Evolutionary conservation across 2,329 filamentous ascomycete species (phyloP), one percentile per base, ranked within the genome.

Genomic region (Calycina herbarum): DNA sequence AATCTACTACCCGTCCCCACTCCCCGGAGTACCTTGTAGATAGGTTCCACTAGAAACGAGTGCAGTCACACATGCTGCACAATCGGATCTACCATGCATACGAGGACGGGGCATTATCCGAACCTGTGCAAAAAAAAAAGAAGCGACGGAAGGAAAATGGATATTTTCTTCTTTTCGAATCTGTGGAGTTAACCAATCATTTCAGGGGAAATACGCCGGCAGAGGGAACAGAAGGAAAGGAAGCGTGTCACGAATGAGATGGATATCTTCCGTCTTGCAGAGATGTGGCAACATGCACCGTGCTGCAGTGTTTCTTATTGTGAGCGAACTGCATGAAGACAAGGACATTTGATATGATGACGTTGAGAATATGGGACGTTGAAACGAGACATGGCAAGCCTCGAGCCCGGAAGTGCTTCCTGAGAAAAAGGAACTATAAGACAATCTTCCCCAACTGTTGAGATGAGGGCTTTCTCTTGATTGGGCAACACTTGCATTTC

Each of bases 11-110:
- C 48, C 20, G 10, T 40, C 38, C 38, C 38, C 38, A 40, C 38
- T 17, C n/a, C 45, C 8, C n/a, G n/a, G 45, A 51, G 45, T 10
- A 51, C 20, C n/a, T 51, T 5, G n/a, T 10, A 1, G 11, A 6
- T 45, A 8, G 17, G 15, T 45, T 45, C 42, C 42, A 45, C 42
- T 45, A 17, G 42, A 45, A 45, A 45, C 42, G 42, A 45, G 20
- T 54, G 24, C n/a, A 13, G 48, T 54, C 20, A 54, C 48, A 27
- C 48, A 54, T 54, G 48, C 20, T 27, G 20, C 48, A 54, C 20
- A 24, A 27, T 54, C 48, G 10, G 48, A 54, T 54, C 48, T 54
- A 24, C 48, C 48, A 54, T 54, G 48, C 48, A 54, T 40, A 17
- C 38, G 38, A 40, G 38, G 17, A 40, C 13, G 13, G 38, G 38